A percentile compares a stretch with the other conserved stretches of the same genome.
Evolutionary conservation across 352 stramenopile species (phyloP).

Genomic region (Thalassiosira livingstoniorum): DNA sequence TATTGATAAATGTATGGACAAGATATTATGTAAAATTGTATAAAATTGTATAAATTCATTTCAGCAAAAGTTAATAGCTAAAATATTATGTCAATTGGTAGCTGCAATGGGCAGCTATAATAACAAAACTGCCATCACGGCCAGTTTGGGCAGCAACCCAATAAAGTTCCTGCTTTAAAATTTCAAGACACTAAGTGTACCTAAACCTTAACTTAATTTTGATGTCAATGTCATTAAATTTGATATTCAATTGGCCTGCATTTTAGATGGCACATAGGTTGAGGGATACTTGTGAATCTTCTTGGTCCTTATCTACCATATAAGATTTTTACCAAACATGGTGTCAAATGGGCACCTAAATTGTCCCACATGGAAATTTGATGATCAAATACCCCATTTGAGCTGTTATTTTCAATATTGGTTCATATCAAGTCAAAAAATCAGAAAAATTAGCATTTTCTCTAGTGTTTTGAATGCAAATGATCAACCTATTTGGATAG

Average conservation of each 20-base stretch:
- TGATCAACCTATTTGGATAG: not conserved
- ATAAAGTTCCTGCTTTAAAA: not conserved
- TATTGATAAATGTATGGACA: no score
- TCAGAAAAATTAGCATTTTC: not conserved
- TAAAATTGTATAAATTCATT: no score
- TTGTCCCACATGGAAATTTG: not conserved
- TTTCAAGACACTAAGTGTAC: not conserved
- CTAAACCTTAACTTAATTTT: not conserved
- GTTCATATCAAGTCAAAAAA: not conserved
- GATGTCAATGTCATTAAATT: not conserved
- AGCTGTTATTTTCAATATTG: not conserved
- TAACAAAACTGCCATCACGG: no score
- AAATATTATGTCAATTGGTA: no score
- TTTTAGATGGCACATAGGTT: not conserved
- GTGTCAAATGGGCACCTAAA: not conserved
- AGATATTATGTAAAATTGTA: no score
- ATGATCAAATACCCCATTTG: not conserved
- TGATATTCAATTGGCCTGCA: not conserved
- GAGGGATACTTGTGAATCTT: not conserved
- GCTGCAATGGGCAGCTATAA: no score
- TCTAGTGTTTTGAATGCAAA: not conserved
- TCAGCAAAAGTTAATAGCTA: no score
- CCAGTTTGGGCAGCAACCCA: not conserved
- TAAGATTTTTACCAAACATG: not conserved
- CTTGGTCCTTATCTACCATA: not conserved